Conservation (phyloP, 1,284 basidiomycete genomes). For the Microbotryomycetes sp. region DNA sequence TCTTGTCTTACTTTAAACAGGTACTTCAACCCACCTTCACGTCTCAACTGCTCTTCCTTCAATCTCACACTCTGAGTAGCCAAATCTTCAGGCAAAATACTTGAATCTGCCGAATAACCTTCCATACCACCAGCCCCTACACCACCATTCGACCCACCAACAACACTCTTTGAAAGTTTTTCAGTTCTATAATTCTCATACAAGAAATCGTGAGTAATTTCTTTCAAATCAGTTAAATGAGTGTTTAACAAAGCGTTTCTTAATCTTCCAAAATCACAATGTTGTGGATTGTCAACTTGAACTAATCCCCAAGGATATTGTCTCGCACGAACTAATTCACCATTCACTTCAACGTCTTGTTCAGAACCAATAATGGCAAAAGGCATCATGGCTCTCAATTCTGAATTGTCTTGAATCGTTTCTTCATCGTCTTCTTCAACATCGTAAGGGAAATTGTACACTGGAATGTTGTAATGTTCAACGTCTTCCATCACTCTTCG, state of each 20-base stretch:
- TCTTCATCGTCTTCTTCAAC: slow-evolving; percentile 98
- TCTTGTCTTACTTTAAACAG: no score
- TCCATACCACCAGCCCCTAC: slow-evolving; percentile 51
- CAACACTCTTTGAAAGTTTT: slow-evolving; percentile 89
- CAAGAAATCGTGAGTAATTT: slow-evolving; percentile 2
- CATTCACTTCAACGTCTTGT: slow-evolving; percentile 89
- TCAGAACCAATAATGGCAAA: slow-evolving; percentile 98
- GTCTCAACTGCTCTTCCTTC: slow-evolving; percentile 96
- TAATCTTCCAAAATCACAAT: slow-evolving; percentile 92
- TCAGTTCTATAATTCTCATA: slow-evolving; percentile 46
- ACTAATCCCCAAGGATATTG: slow-evolving; percentile 97
- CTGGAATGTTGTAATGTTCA: slow-evolving; percentile 94
- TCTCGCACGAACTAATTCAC: slow-evolving; percentile 84
- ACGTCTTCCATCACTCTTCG: slow-evolving; percentile 99
- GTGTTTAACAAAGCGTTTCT: slow-evolving; percentile 86
- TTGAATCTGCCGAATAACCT: not conserved
- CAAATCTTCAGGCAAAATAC: slow-evolving; percentile 85
- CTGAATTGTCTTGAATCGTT: slow-evolving; percentile 94
- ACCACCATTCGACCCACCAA: slow-evolving; percentile 84
- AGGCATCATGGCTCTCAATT: slow-evolving; percentile 81
- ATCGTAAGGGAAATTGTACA: slow-evolving; percentile 99
- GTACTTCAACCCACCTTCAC: slow-evolving; percentile 53
- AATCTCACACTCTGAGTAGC: slow-evolving; percentile 92
- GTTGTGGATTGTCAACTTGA: slow-evolving; percentile 97
- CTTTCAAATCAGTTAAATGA: slow-evolving; percentile 67